Base-by-base conservation (phyloP, 2,329 filamentous ascomycete species). In the Calonectria pteridis region DNA sequence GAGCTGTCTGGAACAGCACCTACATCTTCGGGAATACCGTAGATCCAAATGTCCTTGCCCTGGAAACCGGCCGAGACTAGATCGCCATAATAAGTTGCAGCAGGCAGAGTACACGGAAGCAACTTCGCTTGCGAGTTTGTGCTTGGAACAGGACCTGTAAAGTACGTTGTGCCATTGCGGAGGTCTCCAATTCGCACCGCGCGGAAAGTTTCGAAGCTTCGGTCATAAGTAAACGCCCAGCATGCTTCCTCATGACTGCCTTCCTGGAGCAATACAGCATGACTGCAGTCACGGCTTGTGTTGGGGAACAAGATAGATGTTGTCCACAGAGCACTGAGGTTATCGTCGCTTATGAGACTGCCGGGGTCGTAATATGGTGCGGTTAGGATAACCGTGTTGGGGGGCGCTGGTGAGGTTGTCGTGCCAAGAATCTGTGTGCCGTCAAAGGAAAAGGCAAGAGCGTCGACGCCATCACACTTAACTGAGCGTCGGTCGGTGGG, bases 301-400 rank as follows among this genome's bases (percentile, higher is more conserved):
- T 95, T 94, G 4, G 94, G 94, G 71, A 96, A 96, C 4, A 97
- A 86, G 58, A 97, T 96, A 40, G 95, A 95, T 0, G 94, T 95
- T 9, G 94, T 96, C 94, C 94, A 97, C 80, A 96, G 89, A 29
- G 93, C 91, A 81, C 93, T 94, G 74, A 95, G 89, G 75, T 92
- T 90, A 72, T 94, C 91, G 72, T 93, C 92, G 16, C 87, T 89
- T 75, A 93, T 87, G 64, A 91, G 88, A 76, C 90, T 91, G 43
- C 93, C 93, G 0, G 92, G 94, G 51, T 94, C 93, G 82, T 94
- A 95, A 80, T 95, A 95, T 1, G 94, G 94, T 0, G 94, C 94
- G 0, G 94, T 95, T 40, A 97, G 88, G 63, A 95, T 92, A 50
- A 96, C 93, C 0, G 94, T 94, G 78, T 90, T 93, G 4, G 93